Evolutionary conservation across 352 stramenopile genomes (phyloP), one percentile per base, ranked within the genome.

Genomic region (Phytopythium mirpurense): DNA sequence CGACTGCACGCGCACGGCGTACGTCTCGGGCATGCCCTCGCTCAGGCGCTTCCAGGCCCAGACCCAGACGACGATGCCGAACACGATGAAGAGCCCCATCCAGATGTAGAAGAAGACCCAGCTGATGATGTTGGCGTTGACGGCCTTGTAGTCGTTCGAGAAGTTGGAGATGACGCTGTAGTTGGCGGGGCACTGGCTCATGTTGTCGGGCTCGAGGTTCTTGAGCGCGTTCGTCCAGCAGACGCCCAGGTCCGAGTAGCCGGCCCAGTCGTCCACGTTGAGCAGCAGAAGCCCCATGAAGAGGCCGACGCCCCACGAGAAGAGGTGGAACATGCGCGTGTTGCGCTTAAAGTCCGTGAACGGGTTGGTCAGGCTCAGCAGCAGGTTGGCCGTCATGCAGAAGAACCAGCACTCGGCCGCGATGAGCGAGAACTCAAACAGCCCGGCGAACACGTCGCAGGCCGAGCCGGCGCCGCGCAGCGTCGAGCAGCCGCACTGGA

Each of bases 311-410:
- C 85, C 68, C 85, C 85, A 95, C 51, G 74, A 90, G 51, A 89
- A 89, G n/a, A 92, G 36, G 67, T 95, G 83, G 65, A 93, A 96
- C 38, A 90, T 46, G 15, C 75, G 58, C 45, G 72, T 92, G 70
- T 95, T 96, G 58, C 75, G 65, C 62, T 94, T 93, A 59, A 93
- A 95, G 68, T 95, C 83, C 18, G 83, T 95, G 56, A 96, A 96
- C 18, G 88, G 88, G 62, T 95, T 96, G 6, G 83, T 96, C 32
- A 95, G 68, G 51, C 81, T 89, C 65, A 95, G 70, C 38, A 93
- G 62, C 36, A 96, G 57, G 59, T 96, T 90, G 32, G 92, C 67
- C 42, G 88, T 91, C 81, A 96, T 93, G 41, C 82, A 91, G 48
- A 96, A 83, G 70, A 96, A 95, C 82, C 84, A 96, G 60, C 77